Conservation (phyloP, 192 early-diverging fungal species). For the Umbelopsis ramanniana region DNA sequence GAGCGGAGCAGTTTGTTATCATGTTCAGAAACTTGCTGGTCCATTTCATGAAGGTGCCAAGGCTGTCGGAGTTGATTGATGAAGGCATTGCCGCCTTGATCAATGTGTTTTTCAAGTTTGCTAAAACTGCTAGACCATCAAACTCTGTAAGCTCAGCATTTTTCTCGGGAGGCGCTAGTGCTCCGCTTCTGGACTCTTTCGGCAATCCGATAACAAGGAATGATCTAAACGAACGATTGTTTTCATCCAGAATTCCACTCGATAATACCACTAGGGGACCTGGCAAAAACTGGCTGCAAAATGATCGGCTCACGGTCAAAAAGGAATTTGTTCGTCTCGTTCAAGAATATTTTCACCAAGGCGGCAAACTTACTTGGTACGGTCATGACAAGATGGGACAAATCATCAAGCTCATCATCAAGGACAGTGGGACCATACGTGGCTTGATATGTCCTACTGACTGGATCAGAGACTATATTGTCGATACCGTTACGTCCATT, state of each 20-base stretch:
- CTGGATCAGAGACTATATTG: slow-evolving; percentile 56
- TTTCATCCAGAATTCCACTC: not conserved
- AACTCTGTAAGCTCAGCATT: not conserved
- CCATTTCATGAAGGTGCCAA: slow-evolving; percentile 36
- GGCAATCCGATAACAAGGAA: not conserved
- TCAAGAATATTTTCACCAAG: slow-evolving; percentile 44
- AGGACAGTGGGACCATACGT: slow-evolving; percentile 49
- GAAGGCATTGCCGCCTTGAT: slow-evolving; percentile 53
- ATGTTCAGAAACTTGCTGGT: slow-evolving; percentile 45
- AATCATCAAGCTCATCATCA: slow-evolving; percentile 48
- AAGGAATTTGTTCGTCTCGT: slow-evolving; percentile 55
- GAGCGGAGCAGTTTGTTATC: slow-evolving; percentile 62
- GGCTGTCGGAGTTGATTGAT: slow-evolving; percentile 32
- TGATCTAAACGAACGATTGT: not conserved
- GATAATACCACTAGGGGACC: slow-evolving; percentile 24
- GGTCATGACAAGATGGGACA: slow-evolving; percentile 53
- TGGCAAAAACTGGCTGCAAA: slow-evolving; percentile 65
- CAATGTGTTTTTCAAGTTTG: slow-evolving; percentile 54
- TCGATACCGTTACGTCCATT: slow-evolving; percentile 36
- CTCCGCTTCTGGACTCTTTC: not conserved
- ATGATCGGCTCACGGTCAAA: slow-evolving; percentile 60
- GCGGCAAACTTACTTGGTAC: slow-evolving; percentile 48
- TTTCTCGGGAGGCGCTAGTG: not conserved
- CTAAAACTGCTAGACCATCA: slow-evolving; percentile 47
- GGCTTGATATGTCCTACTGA: slow-evolving; percentile 42